phyloP scores from a whole-genome alignment of 2,329 filamentous ascomycete species.

The Alternaria gansuensis region DNA sequence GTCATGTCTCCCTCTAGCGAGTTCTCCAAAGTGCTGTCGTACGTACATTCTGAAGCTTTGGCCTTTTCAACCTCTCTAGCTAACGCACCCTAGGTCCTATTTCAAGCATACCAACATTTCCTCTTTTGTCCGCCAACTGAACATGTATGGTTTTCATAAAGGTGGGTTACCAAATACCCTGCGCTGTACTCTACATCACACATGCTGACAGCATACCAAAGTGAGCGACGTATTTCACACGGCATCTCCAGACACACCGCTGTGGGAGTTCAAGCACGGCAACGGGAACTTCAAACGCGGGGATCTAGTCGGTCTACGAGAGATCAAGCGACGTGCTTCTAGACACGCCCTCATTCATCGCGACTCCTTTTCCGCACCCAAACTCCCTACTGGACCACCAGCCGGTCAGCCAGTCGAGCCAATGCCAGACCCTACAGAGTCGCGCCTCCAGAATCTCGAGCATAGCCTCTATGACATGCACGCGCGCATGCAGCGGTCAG shows the following conservation, averaged over 20 bases:
- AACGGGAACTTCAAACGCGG: conserved; percentile 97
- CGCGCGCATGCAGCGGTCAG: conserved; percentile 77
- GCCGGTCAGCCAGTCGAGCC: conserved; percentile 86
- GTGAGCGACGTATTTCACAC: conserved; percentile 99
- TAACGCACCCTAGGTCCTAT: conserved; percentile 74
- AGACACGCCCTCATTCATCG: conserved; percentile 92
- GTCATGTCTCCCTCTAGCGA: conserved; percentile 98
- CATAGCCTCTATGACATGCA: conserved; percentile 84
- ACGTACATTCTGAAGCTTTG: conserved; percentile 58
- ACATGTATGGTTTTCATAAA: conserved; percentile 99
- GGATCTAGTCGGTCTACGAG: conserved; percentile 86
- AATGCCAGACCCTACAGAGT: conserved; percentile 80
- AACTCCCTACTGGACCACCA: conserved; percentile 74
- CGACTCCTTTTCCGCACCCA: conserved; percentile 81
- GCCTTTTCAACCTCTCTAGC: conserved; percentile 38
- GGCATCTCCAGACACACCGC: conserved; percentile 86
- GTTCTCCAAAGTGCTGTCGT: conserved; percentile 98
- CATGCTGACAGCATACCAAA: conserved; percentile 51
- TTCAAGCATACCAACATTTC: conserved; percentile 99
- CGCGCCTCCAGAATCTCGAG: conserved; percentile 77
- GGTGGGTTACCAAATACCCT: conserved; percentile 61
- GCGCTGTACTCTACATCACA: conserved; percentile 2
- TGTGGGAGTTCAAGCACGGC: conserved; percentile 99
- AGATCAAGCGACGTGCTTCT: conserved; percentile 95
- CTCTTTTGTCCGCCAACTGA: conserved; percentile 95